These are phyloP conservation scores for Taiozyma onychis DNA, from an alignment of 1,139 yeast species.

Conservation along the genomic window DNA sequence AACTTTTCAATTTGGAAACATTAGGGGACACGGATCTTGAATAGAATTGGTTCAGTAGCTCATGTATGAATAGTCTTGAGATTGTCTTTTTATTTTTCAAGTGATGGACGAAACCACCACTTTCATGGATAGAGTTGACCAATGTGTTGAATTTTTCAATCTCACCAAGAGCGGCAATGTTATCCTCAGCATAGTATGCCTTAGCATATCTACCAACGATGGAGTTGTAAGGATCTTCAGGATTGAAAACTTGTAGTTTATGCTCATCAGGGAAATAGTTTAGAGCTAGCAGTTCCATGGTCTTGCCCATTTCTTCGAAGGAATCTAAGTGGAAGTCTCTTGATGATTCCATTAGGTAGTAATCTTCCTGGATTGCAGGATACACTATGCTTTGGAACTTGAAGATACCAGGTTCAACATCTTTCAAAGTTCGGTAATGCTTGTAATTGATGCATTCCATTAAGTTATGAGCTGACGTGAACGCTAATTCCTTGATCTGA, in stretches of 20 bases:
- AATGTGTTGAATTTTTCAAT: slow-evolving; percentile 38
- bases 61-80: slow-evolving; percentile 60
- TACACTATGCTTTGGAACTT: slow-evolving; percentile 24
- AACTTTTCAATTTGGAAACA: slow-evolving; percentile 56
- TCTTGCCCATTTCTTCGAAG: slow-evolving; percentile 59
- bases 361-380: slow-evolving; percentile 26
- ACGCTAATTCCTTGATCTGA: slow-evolving; percentile 3
- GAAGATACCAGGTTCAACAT: slow-evolving; percentile 11
- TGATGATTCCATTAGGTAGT: slow-evolving; percentile 20
- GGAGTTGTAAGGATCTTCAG: slow-evolving; percentile 34
- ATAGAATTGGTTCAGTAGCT: slow-evolving; percentile 65
- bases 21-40: slow-evolving; percentile 75
- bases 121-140: slow-evolving; percentile 26
- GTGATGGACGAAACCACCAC: slow-evolving; percentile 31
- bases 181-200: slow-evolving; percentile 35
- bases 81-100: slow-evolving; percentile 33
- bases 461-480: slow-evolving; percentile 12
- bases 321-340: slow-evolving; percentile 53
- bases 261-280: slow-evolving; percentile 41
- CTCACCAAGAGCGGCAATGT: slow-evolving; percentile 27
- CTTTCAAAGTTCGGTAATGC: slow-evolving; percentile 13
- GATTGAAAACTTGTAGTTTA: slow-evolving; percentile 30
- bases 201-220: slow-evolving; percentile 40
- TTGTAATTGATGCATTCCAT: slow-evolving; percentile 4
- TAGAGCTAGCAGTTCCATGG: slow-evolving; percentile 44